Percentiles rank a stretch among this genome's conserved stretches.
phyloP scores from a whole-genome alignment of 352 stramenopile genomes.

The Phytophthora quininea region DNA sequence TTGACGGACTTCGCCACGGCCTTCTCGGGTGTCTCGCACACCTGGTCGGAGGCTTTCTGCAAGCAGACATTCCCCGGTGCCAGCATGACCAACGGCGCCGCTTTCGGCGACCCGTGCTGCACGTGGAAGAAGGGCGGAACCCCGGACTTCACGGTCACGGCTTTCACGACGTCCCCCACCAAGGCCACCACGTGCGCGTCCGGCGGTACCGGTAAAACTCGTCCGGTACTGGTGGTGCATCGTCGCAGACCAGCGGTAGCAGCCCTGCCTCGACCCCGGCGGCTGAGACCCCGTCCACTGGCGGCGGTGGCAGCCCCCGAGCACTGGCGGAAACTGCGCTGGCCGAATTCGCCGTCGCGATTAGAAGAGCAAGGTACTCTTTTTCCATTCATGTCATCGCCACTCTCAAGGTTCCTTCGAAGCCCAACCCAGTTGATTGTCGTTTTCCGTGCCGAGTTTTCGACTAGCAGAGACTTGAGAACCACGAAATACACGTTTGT shows the following conservation, averaged over 20 bases:
- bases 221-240: background rate
- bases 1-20: conserved; percentile 35
- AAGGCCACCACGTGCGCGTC: conserved; percentile 29
- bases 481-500: conserved; percentile 9
- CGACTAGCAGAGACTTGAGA: conserved; percentile 13
- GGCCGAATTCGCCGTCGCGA: conserved; percentile 19
- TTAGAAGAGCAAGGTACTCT: background rate
- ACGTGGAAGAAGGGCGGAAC: conserved; percentile 42
- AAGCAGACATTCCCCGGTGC: conserved; percentile 17
- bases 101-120: conserved; percentile 56
- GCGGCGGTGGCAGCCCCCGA: conserved; percentile 27
- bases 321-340: background rate
- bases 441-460: conserved; percentile 12
- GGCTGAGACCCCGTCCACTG: conserved; percentile 6
- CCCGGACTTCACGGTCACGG: conserved; percentile 36
- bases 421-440: conserved; percentile 14
- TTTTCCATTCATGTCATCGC: conserved; percentile 5
- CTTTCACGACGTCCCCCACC: conserved; percentile 23
- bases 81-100: conserved; percentile 37
- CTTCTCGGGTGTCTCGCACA: conserved; percentile 23
- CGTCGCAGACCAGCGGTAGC: conserved; percentile 5
- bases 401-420: background rate
- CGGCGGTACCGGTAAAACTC: too few species aligned
- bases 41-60: conserved; percentile 25
- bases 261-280: background rate